phyloP scores from a whole-genome alignment of 139 green algal genomes.

The Chlorella vulgaris region DNA sequence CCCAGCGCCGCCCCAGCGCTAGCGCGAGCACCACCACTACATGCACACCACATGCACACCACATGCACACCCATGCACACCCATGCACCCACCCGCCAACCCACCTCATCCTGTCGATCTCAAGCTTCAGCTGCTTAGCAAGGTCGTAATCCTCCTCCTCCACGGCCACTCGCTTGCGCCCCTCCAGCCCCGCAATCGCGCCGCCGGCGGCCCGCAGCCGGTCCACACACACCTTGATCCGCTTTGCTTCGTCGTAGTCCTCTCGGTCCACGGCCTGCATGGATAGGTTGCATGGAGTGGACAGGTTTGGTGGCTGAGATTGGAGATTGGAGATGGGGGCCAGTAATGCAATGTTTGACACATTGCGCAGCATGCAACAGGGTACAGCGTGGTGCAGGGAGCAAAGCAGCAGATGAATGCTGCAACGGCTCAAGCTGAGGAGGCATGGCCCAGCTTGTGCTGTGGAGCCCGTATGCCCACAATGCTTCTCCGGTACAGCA shows the following conservation, averaged over 20 bases:
- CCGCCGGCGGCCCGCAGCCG: slow-evolving; percentile 29
- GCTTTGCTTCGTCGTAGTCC: slow-evolving; percentile 97
- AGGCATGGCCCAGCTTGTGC: too few relatives aligned
- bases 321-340: too few relatives aligned
- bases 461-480: too few relatives aligned
- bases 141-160: slow-evolving; percentile 93
- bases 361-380: too few relatives aligned
- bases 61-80: not conserved
- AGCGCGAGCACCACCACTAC: too few relatives aligned
- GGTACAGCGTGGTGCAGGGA: too few relatives aligned
- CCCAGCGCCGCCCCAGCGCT: not conserved
- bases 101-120: slow-evolving; percentile 81
- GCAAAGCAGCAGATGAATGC: too few relatives aligned
- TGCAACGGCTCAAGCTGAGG: too few relatives aligned
- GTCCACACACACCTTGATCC: slow-evolving; percentile 67
- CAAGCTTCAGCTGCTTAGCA: slow-evolving; percentile 86
- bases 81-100: not conserved
- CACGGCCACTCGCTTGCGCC: slow-evolving; percentile 56
- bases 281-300: not conserved
- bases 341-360: too few relatives aligned
- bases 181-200: slow-evolving; percentile 80
- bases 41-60: too few relatives aligned
- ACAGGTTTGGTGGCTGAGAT: too few relatives aligned
- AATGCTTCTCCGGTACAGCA: too few relatives aligned
- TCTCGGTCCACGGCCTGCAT: slow-evolving; percentile 61